Evolutionary conservation across 2,329 filamentous ascomycete genomes (phyloP).

Genomic region (Fusarium virguliforme): DNA sequence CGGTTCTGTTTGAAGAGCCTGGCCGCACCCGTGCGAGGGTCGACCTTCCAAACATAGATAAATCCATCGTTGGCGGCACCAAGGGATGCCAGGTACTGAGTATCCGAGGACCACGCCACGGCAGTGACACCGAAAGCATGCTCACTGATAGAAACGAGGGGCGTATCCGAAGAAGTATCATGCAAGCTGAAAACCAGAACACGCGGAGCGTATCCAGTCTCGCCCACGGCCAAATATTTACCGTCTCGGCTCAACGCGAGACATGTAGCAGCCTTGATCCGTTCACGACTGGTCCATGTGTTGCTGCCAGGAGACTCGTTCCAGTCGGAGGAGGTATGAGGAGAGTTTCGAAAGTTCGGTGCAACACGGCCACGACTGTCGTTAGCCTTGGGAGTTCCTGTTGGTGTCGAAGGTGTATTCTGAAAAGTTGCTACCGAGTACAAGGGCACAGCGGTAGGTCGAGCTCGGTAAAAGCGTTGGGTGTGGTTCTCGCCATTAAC

Average conservation of each 20-base stretch:
- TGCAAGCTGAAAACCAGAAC: constrained; percentile 91
- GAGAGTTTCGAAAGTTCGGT: constrained; percentile 64
- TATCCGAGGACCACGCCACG: constrained; percentile 91
- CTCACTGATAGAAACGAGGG: constrained; percentile 88
- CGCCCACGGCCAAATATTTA: constrained; percentile 90
- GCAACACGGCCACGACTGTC: constrained; percentile 74
- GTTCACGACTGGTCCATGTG: constrained; percentile 90
- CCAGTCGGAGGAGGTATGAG: constrained; percentile 66
- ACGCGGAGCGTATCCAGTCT: constrained; percentile 93
- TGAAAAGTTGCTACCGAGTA: constrained; percentile 70
- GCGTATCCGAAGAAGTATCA: constrained; percentile 84
- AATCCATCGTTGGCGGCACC: constrained; percentile 94
- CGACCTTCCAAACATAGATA: constrained; percentile 90
- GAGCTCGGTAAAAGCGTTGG: constrained; percentile 92
- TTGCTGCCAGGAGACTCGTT: constrained; percentile 77
- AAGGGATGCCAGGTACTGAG: constrained; percentile 88
- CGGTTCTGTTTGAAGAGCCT: constrained; percentile 89
- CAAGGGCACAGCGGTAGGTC: constrained; percentile 81
- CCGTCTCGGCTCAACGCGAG: constrained; percentile 91
- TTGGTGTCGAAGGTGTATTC: constrained; percentile 67
- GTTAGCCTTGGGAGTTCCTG: constrained; percentile 72
- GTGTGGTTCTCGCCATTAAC: constrained; percentile 77
- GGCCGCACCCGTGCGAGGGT: constrained; percentile 84
- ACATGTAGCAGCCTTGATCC: constrained; percentile 94
- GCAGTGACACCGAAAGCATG: constrained; percentile 92